phyloP scores from a whole-genome alignment of 1,139 yeast genomes.

The Suhomyces panamericanus region DNA sequence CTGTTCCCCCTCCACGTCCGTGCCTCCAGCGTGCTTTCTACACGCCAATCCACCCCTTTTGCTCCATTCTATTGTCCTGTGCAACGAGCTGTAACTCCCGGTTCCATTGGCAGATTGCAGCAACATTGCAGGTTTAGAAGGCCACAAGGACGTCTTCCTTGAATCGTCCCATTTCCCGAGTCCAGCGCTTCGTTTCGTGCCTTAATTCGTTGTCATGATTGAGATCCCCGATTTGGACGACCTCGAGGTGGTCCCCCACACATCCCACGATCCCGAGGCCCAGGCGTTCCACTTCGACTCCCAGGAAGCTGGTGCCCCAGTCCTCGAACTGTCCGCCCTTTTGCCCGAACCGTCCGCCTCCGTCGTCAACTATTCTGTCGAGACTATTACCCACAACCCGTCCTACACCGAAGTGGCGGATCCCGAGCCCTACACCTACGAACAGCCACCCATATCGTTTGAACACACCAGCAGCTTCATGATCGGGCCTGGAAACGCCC shows the following conservation, averaged over 20 bases:
- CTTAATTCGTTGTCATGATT: constrained; percentile 28
- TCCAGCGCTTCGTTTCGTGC: not conserved
- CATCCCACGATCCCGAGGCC: not conserved
- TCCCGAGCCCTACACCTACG: constrained; percentile 7
- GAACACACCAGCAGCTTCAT: constrained; percentile 4
- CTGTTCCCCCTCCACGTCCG: too few relatives aligned
- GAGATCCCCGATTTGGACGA: constrained; percentile 45
- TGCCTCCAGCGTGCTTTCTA: too few relatives aligned
- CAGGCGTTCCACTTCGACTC: not conserved
- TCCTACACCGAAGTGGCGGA: constrained; percentile 10
- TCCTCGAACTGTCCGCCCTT: too few relatives aligned
- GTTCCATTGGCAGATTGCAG: too few relatives aligned
- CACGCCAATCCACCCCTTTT: too few relatives aligned
- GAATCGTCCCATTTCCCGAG: too few relatives aligned
- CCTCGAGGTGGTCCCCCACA: constrained; percentile 13
- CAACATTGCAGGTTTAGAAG: too few relatives aligned
- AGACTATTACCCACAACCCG: constrained; percentile 11
- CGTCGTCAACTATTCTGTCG: not conserved
- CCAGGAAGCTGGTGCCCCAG: too few relatives aligned
- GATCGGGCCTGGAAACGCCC: constrained; percentile 1
- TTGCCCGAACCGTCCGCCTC: too few relatives aligned
- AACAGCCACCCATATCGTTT: constrained; percentile 1
- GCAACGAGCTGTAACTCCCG: too few relatives aligned
- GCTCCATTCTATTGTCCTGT: too few relatives aligned
- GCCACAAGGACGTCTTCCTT: too few relatives aligned